Evolutionary conservation across 345 rosid species (phyloP).

Genomic region (Arabis hirsuta): DNA sequence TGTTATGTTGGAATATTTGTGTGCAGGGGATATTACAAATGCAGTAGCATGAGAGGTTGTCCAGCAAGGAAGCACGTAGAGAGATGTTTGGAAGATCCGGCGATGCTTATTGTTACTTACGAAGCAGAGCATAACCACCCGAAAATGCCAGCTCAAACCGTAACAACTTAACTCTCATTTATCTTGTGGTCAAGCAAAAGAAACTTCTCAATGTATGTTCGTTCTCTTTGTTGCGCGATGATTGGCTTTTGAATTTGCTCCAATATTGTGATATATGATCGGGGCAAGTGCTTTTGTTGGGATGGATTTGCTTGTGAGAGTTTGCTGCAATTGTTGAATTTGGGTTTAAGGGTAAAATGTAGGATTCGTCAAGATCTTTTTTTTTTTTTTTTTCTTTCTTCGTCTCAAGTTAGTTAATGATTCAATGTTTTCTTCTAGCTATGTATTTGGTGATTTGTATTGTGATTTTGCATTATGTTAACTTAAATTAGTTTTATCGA

Average conservation of each 20-base stretch:
- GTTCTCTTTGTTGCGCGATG: constrained; percentile 14
- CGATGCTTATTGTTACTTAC: constrained; percentile 91
- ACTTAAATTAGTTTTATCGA: too few species aligned
- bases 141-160: constrained; percentile 64
- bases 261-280: constrained; percentile 29
- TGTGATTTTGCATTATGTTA: background rate
- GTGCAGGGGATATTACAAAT: constrained; percentile 94
- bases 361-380: constrained; percentile 24
- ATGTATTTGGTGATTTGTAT: constrained; percentile 10
- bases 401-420: constrained; percentile 18
- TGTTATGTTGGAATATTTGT: constrained; percentile 14
- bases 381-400: background rate
- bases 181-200: constrained; percentile 11
- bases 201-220: constrained; percentile 6
- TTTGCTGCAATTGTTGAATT: constrained; percentile 26
- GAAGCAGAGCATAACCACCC: constrained; percentile 97
- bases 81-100: constrained; percentile 88
- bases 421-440: constrained; percentile 6
- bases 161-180: constrained; percentile 52
- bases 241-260: constrained; percentile 20
- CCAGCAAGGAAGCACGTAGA: constrained; percentile 99
- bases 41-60: constrained; percentile 99
- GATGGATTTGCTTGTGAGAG: constrained; percentile 22
- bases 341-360: constrained; percentile 18
- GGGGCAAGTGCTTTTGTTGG: constrained; percentile 20